Conservation (phyloP, 2,329 filamentous ascomycete species). For the Arthrobotrys sphaeroides region DNA sequence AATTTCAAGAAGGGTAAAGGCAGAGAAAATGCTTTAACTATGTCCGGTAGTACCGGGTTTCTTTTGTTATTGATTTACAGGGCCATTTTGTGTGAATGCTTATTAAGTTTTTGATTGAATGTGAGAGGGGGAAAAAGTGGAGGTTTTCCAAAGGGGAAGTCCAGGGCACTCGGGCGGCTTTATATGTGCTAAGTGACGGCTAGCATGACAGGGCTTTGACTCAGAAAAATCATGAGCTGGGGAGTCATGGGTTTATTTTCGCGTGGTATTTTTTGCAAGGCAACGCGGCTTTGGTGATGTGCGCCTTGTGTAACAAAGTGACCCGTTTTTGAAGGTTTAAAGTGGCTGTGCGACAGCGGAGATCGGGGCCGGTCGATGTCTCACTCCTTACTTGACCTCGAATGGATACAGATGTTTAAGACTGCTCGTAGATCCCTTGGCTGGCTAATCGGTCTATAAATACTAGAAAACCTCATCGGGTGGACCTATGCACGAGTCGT, state of each 20-base stretch:
- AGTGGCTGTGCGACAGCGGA: too few species aligned
- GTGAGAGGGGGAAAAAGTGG: slow-evolving; percentile 18
- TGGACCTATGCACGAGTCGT: too few species aligned
- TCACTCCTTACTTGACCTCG: too few species aligned
- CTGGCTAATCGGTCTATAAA: too few species aligned
- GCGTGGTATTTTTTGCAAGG: slow-evolving; percentile 28
- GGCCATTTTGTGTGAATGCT: slow-evolving; percentile 24
- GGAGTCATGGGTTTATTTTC: slow-evolving; percentile 25
- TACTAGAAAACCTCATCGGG: too few species aligned
- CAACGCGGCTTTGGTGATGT: neutral
- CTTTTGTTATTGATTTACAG: slow-evolving; percentile 11
- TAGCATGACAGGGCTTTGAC: slow-evolving; percentile 12
- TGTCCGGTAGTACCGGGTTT: slow-evolving; percentile 4
- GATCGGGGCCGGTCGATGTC: too few species aligned
- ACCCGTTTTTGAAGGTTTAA: too few species aligned
- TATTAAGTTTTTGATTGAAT: slow-evolving; percentile 9
- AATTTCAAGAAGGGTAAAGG: neutral
- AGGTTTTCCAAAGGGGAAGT: slow-evolving; percentile 43
- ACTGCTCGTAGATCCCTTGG: too few species aligned
- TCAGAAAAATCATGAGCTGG: slow-evolving; percentile 14
- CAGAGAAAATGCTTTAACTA: neutral
- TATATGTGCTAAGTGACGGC: slow-evolving; percentile 37
- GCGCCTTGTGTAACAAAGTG: neutral
- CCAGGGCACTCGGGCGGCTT: slow-evolving; percentile 43
- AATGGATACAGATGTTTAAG: too few species aligned